Percentiles rank a stretch among this genome's conserved stretches.
phyloP scores from a whole-genome alignment of 352 stramenopile species.

The Phytopythium kandeliae region DNA sequence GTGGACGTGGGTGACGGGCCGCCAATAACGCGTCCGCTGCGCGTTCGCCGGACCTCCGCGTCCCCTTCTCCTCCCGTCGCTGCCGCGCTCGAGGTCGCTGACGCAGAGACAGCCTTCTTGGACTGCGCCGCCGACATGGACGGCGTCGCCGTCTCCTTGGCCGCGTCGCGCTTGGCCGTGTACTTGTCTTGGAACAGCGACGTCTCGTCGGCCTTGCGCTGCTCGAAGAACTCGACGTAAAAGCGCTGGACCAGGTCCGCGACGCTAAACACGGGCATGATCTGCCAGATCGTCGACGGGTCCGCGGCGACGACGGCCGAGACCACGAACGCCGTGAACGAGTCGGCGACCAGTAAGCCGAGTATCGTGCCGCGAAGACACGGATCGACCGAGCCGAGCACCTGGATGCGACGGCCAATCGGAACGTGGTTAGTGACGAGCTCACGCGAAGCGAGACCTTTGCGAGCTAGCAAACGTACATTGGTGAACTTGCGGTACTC shows the following conservation, averaged over 20 bases:
- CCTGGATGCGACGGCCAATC: constrained; percentile 16
- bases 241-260: constrained; percentile 77
- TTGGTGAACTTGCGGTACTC: constrained; percentile 88
- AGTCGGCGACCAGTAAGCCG: constrained; percentile 78
- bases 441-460: not conserved
- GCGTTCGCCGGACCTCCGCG: constrained; percentile 17
- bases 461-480: constrained; percentile 16
- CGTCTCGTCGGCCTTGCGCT: constrained; percentile 43
- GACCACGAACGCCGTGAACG: constrained; percentile 85
- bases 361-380: constrained; percentile 80
- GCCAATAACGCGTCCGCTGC: constrained; percentile 27
- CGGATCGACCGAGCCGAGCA: constrained; percentile 79
- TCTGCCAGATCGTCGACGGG: constrained; percentile 56
- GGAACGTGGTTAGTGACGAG: not conserved
- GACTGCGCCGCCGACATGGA: not conserved
- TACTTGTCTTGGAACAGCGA: constrained; percentile 75
- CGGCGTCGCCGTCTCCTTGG: constrained; percentile 3
- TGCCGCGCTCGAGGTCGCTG: not conserved
- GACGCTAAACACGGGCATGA: constrained; percentile 77
- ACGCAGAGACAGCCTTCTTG: constrained; percentile 6
- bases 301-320: constrained; percentile 73
- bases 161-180: constrained; percentile 21
- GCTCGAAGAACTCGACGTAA: constrained; percentile 69
- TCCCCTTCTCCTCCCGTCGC: not conserved
- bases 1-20: not conserved